Conservation (phyloP, 345 rosid genomes). For the Crucihimalaya himalaica region DNA sequence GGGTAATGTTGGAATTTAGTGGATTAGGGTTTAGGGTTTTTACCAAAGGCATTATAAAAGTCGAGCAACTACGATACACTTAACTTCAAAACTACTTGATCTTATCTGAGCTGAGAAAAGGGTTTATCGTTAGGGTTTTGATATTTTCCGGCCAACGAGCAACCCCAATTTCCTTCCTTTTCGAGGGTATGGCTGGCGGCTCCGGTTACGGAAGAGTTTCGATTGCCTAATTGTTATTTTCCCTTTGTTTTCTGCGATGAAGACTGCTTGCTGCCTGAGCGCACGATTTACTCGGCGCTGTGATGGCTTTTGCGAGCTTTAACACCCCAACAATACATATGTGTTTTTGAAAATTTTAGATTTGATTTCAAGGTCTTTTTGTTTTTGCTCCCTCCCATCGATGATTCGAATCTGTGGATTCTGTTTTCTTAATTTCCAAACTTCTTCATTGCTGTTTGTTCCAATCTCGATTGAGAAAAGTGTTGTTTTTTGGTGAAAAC, state of each 20-base stretch:
- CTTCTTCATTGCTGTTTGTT: not conserved
- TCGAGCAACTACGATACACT: slow-evolving; percentile 4
- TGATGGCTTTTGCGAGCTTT: slow-evolving; percentile 75
- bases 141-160: slow-evolving; percentile 30
- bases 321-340: not conserved
- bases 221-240: not conserved
- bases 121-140: slow-evolving; percentile 5
- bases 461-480: not conserved
- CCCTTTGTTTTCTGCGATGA: slow-evolving; percentile 58
- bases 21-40: slow-evolving; percentile 12
- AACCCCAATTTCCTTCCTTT: slow-evolving; percentile 33
- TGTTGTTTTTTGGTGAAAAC: not conserved
- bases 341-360: not conserved
- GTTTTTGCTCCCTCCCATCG: not conserved
- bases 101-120: slow-evolving; percentile 74
- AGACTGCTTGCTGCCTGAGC: slow-evolving; percentile 85
- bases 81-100: slow-evolving; percentile 55
- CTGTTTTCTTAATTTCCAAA: too few relatives aligned
- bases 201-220: slow-evolving; percentile 30
- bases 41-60: slow-evolving; percentile 10
- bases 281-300: slow-evolving; percentile 39
- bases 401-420: not conserved
- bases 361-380: not conserved
- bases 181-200: slow-evolving; percentile 53
- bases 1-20: slow-evolving; percentile 17